A percentile compares a stretch with the other conserved stretches of the same genome.
These are phyloP conservation scores for Phytophthora syringae DNA, from an alignment of 352 stramenopile genomes.

Conservation along the genomic window DNA sequence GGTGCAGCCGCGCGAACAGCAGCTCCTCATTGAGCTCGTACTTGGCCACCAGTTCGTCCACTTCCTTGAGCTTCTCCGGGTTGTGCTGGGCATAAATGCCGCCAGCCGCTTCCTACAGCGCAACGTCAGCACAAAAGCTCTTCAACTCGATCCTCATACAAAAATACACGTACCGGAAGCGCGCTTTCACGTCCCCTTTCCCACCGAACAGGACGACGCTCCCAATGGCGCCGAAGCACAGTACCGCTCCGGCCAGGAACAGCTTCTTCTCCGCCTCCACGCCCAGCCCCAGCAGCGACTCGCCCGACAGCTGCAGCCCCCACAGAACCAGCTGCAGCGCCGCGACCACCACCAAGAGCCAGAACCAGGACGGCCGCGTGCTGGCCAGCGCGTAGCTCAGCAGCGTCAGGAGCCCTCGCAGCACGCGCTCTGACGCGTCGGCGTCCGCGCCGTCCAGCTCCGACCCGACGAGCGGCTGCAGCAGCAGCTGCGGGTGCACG, in stretches of 20 bases:
- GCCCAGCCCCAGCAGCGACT: slow-evolving; percentile 46
- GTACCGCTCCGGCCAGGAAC: slow-evolving; percentile 44
- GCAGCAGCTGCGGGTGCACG: slow-evolving; percentile 51
- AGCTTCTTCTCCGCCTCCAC: slow-evolving; percentile 52
- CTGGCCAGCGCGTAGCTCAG: slow-evolving; percentile 56
- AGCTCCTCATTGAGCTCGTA: slow-evolving; percentile 84
- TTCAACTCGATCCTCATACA: not conserved
- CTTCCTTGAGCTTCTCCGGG: slow-evolving; percentile 61
- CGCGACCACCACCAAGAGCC: slow-evolving; percentile 48
- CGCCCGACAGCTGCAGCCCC: slow-evolving; percentile 50
- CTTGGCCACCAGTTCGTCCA: slow-evolving; percentile 73
- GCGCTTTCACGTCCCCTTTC: slow-evolving; percentile 39
- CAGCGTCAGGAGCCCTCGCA: slow-evolving; percentile 68
- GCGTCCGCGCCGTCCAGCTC: slow-evolving; percentile 39
- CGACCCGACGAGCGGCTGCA: slow-evolving; percentile 37
- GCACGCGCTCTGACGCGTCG: slow-evolving; percentile 54
- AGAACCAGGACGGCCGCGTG: slow-evolving; percentile 50
- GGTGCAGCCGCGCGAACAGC: slow-evolving; percentile 74
- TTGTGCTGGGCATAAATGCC: slow-evolving; percentile 84
- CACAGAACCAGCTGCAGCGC: slow-evolving; percentile 63
- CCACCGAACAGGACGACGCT: slow-evolving; percentile 59
- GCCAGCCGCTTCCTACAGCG: slow-evolving; percentile 51
- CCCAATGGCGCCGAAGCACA: slow-evolving; percentile 55
- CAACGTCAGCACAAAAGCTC: slow-evolving; percentile 7
- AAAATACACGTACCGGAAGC: slow-evolving; percentile 57